These are phyloP conservation scores for Pleurotus djamor DNA, from an alignment of 768 basidiomycete species.

Conservation along the genomic window DNA sequence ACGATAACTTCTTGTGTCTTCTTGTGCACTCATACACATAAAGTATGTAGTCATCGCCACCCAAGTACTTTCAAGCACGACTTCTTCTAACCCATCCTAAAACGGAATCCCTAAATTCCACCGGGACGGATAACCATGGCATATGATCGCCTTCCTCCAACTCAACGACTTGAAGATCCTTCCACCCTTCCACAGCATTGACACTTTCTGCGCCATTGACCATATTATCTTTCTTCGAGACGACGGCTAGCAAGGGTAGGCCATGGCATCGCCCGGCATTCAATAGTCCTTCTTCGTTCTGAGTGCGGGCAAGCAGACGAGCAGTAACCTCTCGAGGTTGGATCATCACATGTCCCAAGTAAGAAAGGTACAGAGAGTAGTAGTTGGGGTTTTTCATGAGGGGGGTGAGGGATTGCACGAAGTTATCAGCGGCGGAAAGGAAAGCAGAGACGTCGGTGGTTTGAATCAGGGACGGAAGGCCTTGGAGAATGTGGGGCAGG, in stretches of 20 bases:
- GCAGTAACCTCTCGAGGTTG: constrained; percentile 21
- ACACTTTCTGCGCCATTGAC: constrained; percentile 17
- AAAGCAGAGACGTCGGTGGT: constrained; percentile 19
- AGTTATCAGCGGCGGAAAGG: constrained; percentile 17
- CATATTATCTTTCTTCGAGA: constrained; percentile 22
- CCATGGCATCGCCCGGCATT: constrained; percentile 16
- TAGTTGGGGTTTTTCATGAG: neutral
- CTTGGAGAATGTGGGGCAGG: constrained; percentile 13
- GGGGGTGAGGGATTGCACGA: constrained; percentile 14
- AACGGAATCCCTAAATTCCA: neutral
- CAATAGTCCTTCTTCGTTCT: constrained; percentile 19
- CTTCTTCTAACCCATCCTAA: neutral
- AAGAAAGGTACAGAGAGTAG: constrained; percentile 13
- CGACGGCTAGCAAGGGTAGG: constrained; percentile 22
- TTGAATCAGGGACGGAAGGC: constrained; percentile 14
- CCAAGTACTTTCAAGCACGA: neutral
- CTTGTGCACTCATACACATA: no score
- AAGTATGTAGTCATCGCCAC: no score
- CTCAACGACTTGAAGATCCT: constrained; percentile 17
- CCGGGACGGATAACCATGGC: constrained; percentile 17
- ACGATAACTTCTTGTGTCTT: no score
- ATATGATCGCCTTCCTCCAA: constrained; percentile 26
- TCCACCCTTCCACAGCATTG: constrained; percentile 21
- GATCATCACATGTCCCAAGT: constrained; percentile 19
- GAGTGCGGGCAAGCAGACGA: constrained; percentile 18